Conservation (phyloP, 768 basidiomycete species). For the Amanita muscaria region DNA sequence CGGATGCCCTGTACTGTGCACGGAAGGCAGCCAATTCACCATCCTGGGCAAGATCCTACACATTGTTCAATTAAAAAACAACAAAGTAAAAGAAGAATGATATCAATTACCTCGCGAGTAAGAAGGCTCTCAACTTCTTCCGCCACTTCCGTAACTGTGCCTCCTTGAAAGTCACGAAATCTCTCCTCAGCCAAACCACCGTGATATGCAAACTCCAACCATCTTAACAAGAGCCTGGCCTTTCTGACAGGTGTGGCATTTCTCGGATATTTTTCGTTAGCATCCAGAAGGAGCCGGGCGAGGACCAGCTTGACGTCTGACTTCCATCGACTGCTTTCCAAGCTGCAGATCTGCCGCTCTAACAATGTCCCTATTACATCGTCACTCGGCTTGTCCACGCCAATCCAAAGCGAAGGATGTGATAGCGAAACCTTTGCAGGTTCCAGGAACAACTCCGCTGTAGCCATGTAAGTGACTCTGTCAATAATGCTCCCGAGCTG, state of each 20-base stretch:
- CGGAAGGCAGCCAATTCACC: slow-evolving; percentile 22
- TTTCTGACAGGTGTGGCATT: slow-evolving; percentile 46
- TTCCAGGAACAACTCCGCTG: slow-evolving; percentile 55
- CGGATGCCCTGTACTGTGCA: slow-evolving; percentile 42
- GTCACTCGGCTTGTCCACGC: slow-evolving; percentile 13
- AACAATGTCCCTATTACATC: slow-evolving; percentile 45
- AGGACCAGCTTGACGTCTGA: slow-evolving; percentile 38
- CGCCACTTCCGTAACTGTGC: slow-evolving; percentile 30
- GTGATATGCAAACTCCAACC: slow-evolving; percentile 44
- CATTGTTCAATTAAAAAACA: not conserved
- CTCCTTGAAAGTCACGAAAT: slow-evolving; percentile 16
- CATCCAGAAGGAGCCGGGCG: slow-evolving; percentile 36
- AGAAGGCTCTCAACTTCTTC: slow-evolving; percentile 35
- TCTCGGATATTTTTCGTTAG: slow-evolving; percentile 39
- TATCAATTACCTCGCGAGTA: slow-evolving; percentile 32
- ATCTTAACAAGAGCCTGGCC: slow-evolving; percentile 45
- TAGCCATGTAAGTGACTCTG: slow-evolving; percentile 54
- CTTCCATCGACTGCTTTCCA: slow-evolving; percentile 52
- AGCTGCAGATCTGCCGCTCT: slow-evolving; percentile 49
- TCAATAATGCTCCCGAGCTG: slow-evolving; percentile 58
- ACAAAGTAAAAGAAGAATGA: not conserved
- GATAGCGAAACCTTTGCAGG: slow-evolving; percentile 41
- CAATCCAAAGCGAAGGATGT: slow-evolving; percentile 5
- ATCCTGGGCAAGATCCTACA: slow-evolving; percentile 29
- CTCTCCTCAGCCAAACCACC: slow-evolving; percentile 19